Base-by-base conservation (phyloP, 257 asterid species). In the Salvia hispanica region DNA sequence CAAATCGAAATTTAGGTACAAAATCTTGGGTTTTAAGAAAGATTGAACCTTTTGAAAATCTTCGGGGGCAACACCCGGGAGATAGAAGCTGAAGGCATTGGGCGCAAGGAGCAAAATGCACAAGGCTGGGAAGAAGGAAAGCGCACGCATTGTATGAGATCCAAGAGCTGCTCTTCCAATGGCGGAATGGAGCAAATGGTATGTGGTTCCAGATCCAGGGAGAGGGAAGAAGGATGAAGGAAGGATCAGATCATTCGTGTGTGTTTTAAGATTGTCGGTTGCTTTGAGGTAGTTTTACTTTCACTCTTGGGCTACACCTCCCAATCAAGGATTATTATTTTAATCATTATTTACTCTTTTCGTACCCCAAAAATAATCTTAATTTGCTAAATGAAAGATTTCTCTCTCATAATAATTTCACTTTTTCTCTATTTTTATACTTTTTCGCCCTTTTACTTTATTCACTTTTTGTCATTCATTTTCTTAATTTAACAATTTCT, bases 51-150 rank as follows among this genome's bases (percentile, higher is more conserved):
- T 84, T 51, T 64, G 84, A 76, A 88, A 90, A 71, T 88, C 97
- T 72, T 85, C 84, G 10, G 97, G 97, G 40, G 95, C 97, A 51
- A 88, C 95, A 43, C 95, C 97, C 4, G 97, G 94, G 65, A 88
- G 97, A 73, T 90, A 86, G 82, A 90, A 90, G 78, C 79, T 55
- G 69, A 70, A 50, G 9, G 77, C 90, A 82, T 71, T 67, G 67
- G 76, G 82, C 55, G 91, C 66, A 21, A 76, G 72, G 55, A 87
- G 82, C 64, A 87, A 72, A 66, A 87, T 45, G 76, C 75, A 76
- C 62, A 81, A 45, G 66, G 78, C 51, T 25, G 51, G 28, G 76
- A 74, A 53, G 72, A 79, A 21, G 78, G 74, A 71, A 39, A 67
- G 33, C 33, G 75, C 28, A 40, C 53, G 70, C 59, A 76, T 66